Base-by-base conservation (phyloP, 352 stramenopile species). In the Phytophthora podocarpi region DNA sequence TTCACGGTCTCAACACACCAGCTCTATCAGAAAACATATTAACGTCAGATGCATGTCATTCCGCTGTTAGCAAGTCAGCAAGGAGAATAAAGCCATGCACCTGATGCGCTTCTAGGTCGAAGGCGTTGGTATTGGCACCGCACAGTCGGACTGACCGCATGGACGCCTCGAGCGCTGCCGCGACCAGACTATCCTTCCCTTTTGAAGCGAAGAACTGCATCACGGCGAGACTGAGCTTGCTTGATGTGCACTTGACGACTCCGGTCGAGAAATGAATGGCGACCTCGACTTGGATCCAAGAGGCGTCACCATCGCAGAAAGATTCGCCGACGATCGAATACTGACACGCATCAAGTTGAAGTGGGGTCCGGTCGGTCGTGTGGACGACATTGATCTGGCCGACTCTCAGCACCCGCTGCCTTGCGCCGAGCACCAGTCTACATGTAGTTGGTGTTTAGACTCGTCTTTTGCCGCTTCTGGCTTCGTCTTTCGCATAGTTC, bases 181-280 rank as follows among this genome's bases (percentile, higher is more conserved):
- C 46, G 24, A 59, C 36, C 6, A 76, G 21, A 27, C 72, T 72
- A 7, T 78, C 71, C 30, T 76, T 76, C 5, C 42, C 40, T 5
- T 64, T 35, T n/a, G n/a, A n/a, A 32, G 61, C 65, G 42, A 83
- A 75, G 53, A 80, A 78, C 58, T 83, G 74, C 74, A 83, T 82
- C 20, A 27, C 47, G n/a, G n/a, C n/a, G n/a, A n/a, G n/a, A n/a
- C n/a, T n/a, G n/a, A n/a, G 35, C 12, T 43, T 13, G 20, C 12
- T 41, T 37, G 32, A 34, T 31, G 21, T 59, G 45, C 31, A 15
- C 45, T 55, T 43, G 36, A 24, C 18, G 10, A 23, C 8, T 42
- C 4, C 12, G 24, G 13, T 64, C 12, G 30, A 53, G 21, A 50
- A 65, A 64, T 69, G 59, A 62, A 34, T n/a, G 18, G 27, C 24